Evolutionary conservation across 768 basidiomycete genomes (phyloP), one percentile per base, ranked within the genome.

Genomic region (Naganishia friedmannii): DNA sequence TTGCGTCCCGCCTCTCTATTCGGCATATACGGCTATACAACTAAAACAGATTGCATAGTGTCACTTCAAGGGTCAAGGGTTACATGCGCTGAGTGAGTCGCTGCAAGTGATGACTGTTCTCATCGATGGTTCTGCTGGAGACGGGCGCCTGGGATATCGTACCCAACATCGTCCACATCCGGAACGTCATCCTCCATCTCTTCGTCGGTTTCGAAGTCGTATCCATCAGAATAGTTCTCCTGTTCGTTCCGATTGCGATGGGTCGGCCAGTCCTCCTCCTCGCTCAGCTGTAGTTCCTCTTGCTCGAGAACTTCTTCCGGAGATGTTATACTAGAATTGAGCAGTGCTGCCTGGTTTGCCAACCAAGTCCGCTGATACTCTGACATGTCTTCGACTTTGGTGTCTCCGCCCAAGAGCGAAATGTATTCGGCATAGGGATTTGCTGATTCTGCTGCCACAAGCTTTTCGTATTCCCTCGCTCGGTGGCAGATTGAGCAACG

Each of bases 381-480:
- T 42, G 60, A 42, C 60, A 63, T 45, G 19, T 63, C 60, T 63
- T 63, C 60, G 26, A 26, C 26, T 29, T 45, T 63, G 42, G 60
- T 46, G 12, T n/a, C 39, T n/a, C 34, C 37, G 10, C 37, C 39
- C 12, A 63, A 42, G n/a, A 63, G 60, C 60, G 60, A 63, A 28
- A 63, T 63, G 39, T 63, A 63, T 63, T 63, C 60, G 8, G 60
- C 37, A 29, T 63, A 63, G 21, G 37, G 60, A 23, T 63, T 46
- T 42, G 60, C n/a, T 63, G 23, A 5, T 26, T 39, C 37, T 5
- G 60, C 60, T 9, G 39, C 37, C 37, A 63, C 10, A 26, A 42
- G 60, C 60, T 63, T 63, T 63, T 63, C 60, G 42, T 63, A 63
- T 45, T 63, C 60, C 42, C 60, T 42, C 26, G 60, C 60, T 6